Evolutionary conservation across 306 rosid species (phyloP).

Genomic region (Albizia julibrissin): DNA sequence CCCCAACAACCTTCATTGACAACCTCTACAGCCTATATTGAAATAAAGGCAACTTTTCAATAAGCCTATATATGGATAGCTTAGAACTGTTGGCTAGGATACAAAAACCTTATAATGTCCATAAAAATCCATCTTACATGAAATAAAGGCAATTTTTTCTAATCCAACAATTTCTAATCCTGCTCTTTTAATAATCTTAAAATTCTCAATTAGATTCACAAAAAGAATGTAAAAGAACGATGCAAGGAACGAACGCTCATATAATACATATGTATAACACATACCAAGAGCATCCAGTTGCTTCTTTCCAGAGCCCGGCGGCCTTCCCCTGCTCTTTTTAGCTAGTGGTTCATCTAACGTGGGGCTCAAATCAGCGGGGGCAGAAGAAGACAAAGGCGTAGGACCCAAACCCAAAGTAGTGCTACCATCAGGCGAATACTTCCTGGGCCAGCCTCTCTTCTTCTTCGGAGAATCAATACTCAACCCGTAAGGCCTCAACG

Average conservation of each 20-base stretch:
- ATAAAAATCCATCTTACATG: not conserved
- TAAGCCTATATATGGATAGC: not conserved
- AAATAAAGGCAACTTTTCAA: no score
- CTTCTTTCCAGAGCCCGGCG: conserved; percentile 76
- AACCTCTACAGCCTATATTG: no score
- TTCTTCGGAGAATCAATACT: conserved; percentile 58
- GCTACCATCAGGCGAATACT: conserved; percentile 71
- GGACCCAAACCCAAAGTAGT: conserved; percentile 70
- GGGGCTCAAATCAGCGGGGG: conserved; percentile 44
- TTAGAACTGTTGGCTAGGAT: not conserved
- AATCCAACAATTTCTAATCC: not conserved
- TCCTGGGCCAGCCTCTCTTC: conserved; percentile 93
- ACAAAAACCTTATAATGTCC: not conserved
- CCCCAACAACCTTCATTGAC: no score
- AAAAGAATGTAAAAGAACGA: not conserved
- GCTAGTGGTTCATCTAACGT: conserved; percentile 56
- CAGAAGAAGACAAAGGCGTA: conserved; percentile 44
- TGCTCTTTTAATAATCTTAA: not conserved
- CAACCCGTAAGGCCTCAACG: conserved; percentile 47
- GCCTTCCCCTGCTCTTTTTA: conserved; percentile 79
- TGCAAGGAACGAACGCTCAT: not conserved
- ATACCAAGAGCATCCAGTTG: conserved; percentile 68
- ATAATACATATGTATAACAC: not conserved
- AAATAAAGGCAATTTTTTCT: not conserved
- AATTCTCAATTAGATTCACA: not conserved